A percentile compares a stretch with the other conserved stretches of the same genome.
Conservation (phyloP, 2,329 filamentous ascomycete genomes). For the Xylaria digitata region DNA sequence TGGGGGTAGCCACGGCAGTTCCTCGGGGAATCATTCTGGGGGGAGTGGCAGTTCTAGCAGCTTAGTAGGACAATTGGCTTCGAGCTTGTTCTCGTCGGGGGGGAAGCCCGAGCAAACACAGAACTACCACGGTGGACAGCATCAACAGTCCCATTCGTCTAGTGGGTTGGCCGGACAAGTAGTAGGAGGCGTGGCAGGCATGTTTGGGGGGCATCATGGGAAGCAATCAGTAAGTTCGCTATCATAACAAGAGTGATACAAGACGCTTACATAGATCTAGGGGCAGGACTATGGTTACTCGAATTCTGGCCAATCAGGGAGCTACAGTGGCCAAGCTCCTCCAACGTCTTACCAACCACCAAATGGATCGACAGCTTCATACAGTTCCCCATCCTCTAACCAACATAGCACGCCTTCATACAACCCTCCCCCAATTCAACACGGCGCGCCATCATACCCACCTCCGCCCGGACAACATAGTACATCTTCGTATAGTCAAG, state of each 20-base stretch:
- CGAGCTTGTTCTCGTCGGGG: constrained; percentile 63
- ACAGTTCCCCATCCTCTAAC: constrained; percentile 47
- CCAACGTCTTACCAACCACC: constrained; percentile 68
- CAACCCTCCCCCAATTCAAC: constrained; percentile 41
- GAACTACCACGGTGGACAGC: constrained; percentile 40
- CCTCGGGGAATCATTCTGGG: constrained; percentile 42
- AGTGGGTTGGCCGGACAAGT: constrained; percentile 64
- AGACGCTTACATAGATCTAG: constrained; percentile 45
- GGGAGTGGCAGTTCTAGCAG: constrained; percentile 56
- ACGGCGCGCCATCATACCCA: constrained; percentile 42
- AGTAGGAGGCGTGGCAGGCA: constrained; percentile 65
- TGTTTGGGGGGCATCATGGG: constrained; percentile 62
- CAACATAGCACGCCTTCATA: constrained; percentile 46
- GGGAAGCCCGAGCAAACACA: constrained; percentile 60
- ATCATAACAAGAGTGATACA: not conserved
- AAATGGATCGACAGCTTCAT: constrained; percentile 45
- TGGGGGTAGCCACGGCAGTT: constrained; percentile 43
- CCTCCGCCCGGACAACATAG: constrained; percentile 39
- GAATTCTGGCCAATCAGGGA: constrained; percentile 63
- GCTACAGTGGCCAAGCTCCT: constrained; percentile 72
- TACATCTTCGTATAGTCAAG: constrained; percentile 41
- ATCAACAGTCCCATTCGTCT: constrained; percentile 52
- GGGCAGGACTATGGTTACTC: constrained; percentile 73
- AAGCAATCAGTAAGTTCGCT: constrained; percentile 53
- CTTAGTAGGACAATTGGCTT: constrained; percentile 67